Evolutionary conservation across 169 alveolate species (phyloP).

Genomic region (Pseudocohnilembus persalinus): DNA sequence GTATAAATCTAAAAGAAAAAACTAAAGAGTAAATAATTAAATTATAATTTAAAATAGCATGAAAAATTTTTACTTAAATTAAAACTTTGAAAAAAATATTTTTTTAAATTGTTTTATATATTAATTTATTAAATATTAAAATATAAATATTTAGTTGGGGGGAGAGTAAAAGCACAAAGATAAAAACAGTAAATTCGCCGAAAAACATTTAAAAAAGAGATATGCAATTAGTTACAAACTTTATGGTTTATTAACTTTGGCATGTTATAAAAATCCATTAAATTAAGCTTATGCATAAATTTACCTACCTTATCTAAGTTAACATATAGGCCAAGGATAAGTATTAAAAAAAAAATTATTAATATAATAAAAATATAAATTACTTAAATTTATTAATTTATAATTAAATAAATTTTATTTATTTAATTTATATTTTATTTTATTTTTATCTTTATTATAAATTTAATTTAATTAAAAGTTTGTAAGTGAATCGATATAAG

Average conservation of each 20-base stretch:
- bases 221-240: slow-evolving; percentile 17
- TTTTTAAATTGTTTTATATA: too few species aligned
- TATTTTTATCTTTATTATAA: too few species aligned
- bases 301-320: slow-evolving; percentile 9
- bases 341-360: not conserved
- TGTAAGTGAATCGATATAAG: slow-evolving; percentile 23
- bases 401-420: too few species aligned
- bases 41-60: not conserved
- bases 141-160: too few species aligned
- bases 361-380: too few species aligned
- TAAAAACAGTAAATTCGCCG: not conserved
- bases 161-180: not conserved
- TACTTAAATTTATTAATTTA: too few species aligned
- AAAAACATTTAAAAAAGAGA: slow-evolving; percentile 24
- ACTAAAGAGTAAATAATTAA: not conserved
- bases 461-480: too few species aligned
- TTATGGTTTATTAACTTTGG: slow-evolving; percentile 9
- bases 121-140: too few species aligned
- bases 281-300: slow-evolving; percentile 18
- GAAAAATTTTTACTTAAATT: too few species aligned
- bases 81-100: too few species aligned
- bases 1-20: slow-evolving; percentile 15
- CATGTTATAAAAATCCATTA: slow-evolving; percentile 13
- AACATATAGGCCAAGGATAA: slow-evolving; percentile 38
- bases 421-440: too few species aligned